phyloP scores from a whole-genome alignment of 176 grass and related monocot species.

The Leersia perrieri region DNA sequence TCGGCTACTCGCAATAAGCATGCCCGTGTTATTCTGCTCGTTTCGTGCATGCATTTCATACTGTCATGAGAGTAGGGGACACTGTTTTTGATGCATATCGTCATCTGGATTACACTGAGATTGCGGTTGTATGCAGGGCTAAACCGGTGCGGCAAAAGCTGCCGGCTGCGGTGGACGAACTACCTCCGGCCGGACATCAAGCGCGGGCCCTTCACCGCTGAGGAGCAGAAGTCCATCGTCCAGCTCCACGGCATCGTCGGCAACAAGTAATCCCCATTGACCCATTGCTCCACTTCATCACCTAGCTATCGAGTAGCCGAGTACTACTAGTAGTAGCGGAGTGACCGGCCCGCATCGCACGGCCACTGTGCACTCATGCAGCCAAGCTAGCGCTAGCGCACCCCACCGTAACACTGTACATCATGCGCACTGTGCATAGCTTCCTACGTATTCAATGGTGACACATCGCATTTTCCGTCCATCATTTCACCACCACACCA shows the following conservation, averaged over 20 bases:
- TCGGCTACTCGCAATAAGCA: too few species aligned
- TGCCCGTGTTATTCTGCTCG: neutral
- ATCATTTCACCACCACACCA: neutral
- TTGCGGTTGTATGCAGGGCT: constrained; percentile 40
- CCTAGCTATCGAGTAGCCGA: neutral
- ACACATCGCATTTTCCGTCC: constrained; percentile 2
- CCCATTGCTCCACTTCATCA: neutral
- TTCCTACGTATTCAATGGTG: constrained; percentile 32
- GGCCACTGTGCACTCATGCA: neutral
- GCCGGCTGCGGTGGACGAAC: constrained; percentile 96
- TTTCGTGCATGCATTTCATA: neutral
- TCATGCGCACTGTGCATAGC: constrained; percentile 4
- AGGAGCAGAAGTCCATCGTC: constrained; percentile 96
- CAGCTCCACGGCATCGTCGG: constrained; percentile 98
- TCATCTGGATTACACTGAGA: neutral
- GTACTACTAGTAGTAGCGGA: neutral
- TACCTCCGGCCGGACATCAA: constrained; percentile 95
- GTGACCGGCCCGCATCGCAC: constrained; percentile 9
- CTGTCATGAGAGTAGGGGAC: too few species aligned
- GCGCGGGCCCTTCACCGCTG: constrained; percentile 80
- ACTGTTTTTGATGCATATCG: neutral
- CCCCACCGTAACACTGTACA: constrained; percentile 26
- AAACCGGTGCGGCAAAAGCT: constrained; percentile 97
- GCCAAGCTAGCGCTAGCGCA: neutral
- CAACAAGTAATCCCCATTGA: constrained; percentile 67